Evolutionary conservation across 345 rosid genomes (phyloP), one percentile per base, ranked within the genome.

Genomic region (Kernera saxatilis): DNA sequence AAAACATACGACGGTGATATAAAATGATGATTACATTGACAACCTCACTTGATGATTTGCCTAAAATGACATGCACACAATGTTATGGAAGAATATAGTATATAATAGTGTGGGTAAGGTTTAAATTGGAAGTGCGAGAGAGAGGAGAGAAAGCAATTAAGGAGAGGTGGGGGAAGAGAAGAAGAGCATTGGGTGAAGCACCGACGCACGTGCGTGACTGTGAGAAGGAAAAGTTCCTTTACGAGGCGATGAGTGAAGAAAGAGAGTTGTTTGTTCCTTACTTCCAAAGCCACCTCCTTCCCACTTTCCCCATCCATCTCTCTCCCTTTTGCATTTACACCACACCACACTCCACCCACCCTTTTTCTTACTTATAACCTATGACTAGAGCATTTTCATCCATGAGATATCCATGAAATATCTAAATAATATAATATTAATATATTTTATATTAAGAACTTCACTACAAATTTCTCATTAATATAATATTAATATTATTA

Each of bases 121-220:
- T 71, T 41, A 14, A 17, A 17, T 19, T 60, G 68, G 23, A 53
- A 63, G 49, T 8, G 58, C 3, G 48, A 6, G 56, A 32, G 64
- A 25, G 29, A 54, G 6, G 39, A 17, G 40, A 43, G 23, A 37
- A 43, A 65, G 27, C 64, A 65, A 36, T 80, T 70, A 58, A 58
- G 57, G n/a, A n/a, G n/a, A n/a, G 53, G 67, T 15, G 67, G 75
- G 79, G 17, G 51, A 72, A 71, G 67, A 46, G 71, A 79, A 65
- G 78, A 81, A 72, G 82, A 81, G 75, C 80, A 79, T 80, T 80
- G 94, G 81, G 72, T 70, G 72, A 59, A 40, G 73, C 81, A 82
- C 82, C 61, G 78, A 82, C 71, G 81, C 89, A 85, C 83, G 88
- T 84, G 93, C 85, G 40, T 64, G 26, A 17, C 35, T 59, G 50